Evolutionary conservation across 306 rosid species (phyloP), one percentile per base, ranked within the genome.

Genomic region (Urtica urens): DNA sequence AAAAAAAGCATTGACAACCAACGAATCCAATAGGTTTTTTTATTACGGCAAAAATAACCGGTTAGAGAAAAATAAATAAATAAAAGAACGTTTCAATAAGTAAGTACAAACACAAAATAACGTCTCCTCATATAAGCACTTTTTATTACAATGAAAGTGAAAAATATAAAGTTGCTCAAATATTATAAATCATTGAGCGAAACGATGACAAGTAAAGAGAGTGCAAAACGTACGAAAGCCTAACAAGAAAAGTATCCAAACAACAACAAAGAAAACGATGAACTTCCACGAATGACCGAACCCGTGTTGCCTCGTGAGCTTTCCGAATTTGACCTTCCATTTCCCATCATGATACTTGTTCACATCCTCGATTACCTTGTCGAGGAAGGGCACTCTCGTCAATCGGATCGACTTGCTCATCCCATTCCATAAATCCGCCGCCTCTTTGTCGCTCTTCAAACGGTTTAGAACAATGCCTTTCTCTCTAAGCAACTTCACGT

Each of bases 401-500:
- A 44, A 20, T 16, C 28, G 21, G 16, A 44, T 23, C 30, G 49
- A 44, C 49, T 11, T 44, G 7, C 27, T 44, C 49, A 44, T 44
- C 28, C 49, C 49, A 29, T 44, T 44, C 21, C 49, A 44, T 1
- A 44, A 15, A 4, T 11, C 19, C 14, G 49, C 49, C 49, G 14
- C 49, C 19, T 44, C 49, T 12, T 23, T n/a, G 28, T 44, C 49
- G 49, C 49, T 44, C 49, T 23, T 44, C 49, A 44, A 16, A 16
- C 49, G 5, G 49, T 20, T 44, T 29, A 44, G 27, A 13, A 44
- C 27, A 7, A 44, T 23, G 27, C 49, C 49, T 1, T 13, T 23
- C 49, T 44, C 49, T 29, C 49, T 44, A 12, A 44, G 49, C n/a
- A 44, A 2, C 49, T 29, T 21, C 49, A 21, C 49, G 49, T 44